Base-by-base conservation (phyloP, 129 eudicot species). In the Rutidosis leptorrhynchoides region DNA sequence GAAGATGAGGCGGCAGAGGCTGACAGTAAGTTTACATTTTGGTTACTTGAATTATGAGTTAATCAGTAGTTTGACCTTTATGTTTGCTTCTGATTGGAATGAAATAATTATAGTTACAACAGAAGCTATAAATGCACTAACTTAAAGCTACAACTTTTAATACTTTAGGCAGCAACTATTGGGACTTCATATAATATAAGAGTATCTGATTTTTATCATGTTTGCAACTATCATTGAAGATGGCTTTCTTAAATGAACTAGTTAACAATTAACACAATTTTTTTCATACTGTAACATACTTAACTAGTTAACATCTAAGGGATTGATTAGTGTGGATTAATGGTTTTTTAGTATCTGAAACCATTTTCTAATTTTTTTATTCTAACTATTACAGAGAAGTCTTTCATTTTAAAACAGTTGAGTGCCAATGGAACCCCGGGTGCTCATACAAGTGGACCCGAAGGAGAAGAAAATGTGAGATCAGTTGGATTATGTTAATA, bases 391-490 rank as follows among this genome's bases (percentile, higher is more conserved):
- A 70, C 86, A 86, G 95, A 80, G 78, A 80, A 78, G 51, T 77
- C 79, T 30, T 66, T 45, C 48, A 82, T 74, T 46, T 62, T 85
- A 49, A 83, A 81, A 63, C 87, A 78, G 58, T 82, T 78, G 20
- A 81, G 68, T 75, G 77, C 79, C 32, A 63, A 56, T 66, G 90
- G 72, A 14, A 58, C 78, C 58, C 79, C 74, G 54, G 67, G 73
- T 69, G 65, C 53, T 71, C 76, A 57, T 74, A 76, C 62, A 59
- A 58, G 74, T 23, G 76, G 77, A 49, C 40, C 43, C 1, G 84
- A 67, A 58, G 90, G 68, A 77, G 79, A 70, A 52, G 96, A 81
- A 73, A 80, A 72, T 79, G 97, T 80, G 71, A 78, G 84, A 70
- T 7, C 15, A 25, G 21, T 58, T 54, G 35, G 6, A 48, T 67